A percentile compares a stretch with the other conserved stretches of the same genome.
Evolutionary conservation across 345 rosid species (phyloP).

Genomic region (Noccaea caerulescens): DNA sequence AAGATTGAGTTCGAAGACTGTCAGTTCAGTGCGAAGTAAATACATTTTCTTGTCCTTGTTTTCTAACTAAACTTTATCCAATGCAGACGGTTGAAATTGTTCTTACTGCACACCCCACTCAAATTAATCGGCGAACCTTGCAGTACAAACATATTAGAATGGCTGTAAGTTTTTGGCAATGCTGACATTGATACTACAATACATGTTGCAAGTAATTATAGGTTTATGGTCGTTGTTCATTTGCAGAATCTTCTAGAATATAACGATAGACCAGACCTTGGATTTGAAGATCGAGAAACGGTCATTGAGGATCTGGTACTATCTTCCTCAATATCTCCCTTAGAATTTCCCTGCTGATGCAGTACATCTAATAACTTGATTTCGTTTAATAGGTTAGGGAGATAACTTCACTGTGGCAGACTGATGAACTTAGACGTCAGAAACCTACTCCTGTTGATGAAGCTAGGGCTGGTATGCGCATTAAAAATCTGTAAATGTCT

Average conservation of each 20-base stretch:
- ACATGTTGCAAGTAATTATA: constrained; percentile 25
- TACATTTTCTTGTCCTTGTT: constrained; percentile 10
- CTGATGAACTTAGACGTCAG: constrained; percentile 96
- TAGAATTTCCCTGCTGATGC: constrained; percentile 20
- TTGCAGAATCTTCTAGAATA: constrained; percentile 89
- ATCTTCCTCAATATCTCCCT: constrained; percentile 18
- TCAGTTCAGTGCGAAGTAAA: constrained; percentile 7
- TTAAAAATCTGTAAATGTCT: constrained; percentile 14
- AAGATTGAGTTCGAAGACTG: constrained; percentile 10
- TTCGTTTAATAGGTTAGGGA: constrained; percentile 67
- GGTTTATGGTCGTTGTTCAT: constrained; percentile 22
- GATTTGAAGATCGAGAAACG: constrained; percentile 90
- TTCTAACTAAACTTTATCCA: constrained; percentile 6
- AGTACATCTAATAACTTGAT: constrained; percentile 7
- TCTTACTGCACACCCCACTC: constrained; percentile 98
- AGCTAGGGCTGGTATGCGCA: constrained; percentile 78
- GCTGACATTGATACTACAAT: constrained; percentile 21
- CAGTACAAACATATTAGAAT: constrained; percentile 94
- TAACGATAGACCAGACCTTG: constrained; percentile 88
- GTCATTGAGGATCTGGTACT: constrained; percentile 94
- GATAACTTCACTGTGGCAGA: constrained; percentile 92
- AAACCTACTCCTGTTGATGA: constrained; percentile 95
- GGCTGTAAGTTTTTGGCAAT: constrained; percentile 59
- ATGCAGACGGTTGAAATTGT: constrained; percentile 93
- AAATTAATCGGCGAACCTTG: constrained; percentile 85